Base-by-base conservation (phyloP, 805 yeast species). In the Metschnikowia lunata region DNA sequence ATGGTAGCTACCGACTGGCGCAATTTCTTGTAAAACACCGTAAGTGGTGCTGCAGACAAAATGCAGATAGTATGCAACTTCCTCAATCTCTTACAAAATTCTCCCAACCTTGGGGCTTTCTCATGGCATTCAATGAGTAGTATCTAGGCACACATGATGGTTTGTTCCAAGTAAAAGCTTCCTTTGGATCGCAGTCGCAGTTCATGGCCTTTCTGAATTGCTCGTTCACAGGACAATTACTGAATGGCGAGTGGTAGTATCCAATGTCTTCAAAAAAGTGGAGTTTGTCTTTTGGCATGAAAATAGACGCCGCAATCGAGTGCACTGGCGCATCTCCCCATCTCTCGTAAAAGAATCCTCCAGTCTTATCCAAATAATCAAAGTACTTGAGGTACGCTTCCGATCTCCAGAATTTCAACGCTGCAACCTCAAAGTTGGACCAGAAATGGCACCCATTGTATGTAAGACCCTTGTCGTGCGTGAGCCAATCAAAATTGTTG, bases 381-480 rank as follows among this genome's bases (percentile, higher is more conserved):
- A 88, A 88, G 64, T 83, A 88, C 43, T 76, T 73, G 35, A 64
- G 31, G n/a, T 29, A 29, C 2, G 31, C 31, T 42, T 81, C 79
- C 14, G 78, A 64, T 61, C 93, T 76, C 88, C 88, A 85, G 63
- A 87, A 77, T 46, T 78, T 75, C 63, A 87, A 72, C 44, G 80
- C 77, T 8, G 83, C 93, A 60, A 88, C 75, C 67, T 88, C 96
- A 53, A 88, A 88, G 68, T 88, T 88, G 29, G 93, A 83, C 96
- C 96, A 87, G 75, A 82, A 87, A 63, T 87, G 95, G 64, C 96
- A 87, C 47, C 85, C 75, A 62, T 86, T 87, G 63, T 85, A 87
- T n/a, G 83, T 70, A 31, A 66, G 65, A 44, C 93, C 93, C 36
- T 69, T 64, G 64, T 85, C 72, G 80, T 82, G 79, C 41, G 86